phyloP scores from a whole-genome alignment of 176 grass and related monocot species.

The Aegilops bicornis region DNA sequence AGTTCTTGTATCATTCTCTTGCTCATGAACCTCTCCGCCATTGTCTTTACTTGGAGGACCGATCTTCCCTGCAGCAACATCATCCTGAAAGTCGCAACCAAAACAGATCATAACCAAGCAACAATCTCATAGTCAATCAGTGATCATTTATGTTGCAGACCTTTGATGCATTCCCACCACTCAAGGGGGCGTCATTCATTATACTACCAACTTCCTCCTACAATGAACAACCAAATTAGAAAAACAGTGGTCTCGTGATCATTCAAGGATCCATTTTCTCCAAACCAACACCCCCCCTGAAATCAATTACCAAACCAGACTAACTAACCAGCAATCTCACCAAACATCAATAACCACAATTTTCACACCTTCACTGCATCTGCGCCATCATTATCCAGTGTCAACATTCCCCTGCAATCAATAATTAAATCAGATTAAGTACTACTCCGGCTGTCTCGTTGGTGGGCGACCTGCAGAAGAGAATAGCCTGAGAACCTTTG shows the following conservation, averaged over 20 bases:
- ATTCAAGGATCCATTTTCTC: not conserved
- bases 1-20: not conserved
- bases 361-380: conserved; percentile 5
- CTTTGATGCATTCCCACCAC: no score
- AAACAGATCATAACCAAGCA: no score
- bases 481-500: not conserved
- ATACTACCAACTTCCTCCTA: no score
- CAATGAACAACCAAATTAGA: not conserved
- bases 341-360: not conserved
- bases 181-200: no score
- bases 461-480: not conserved
- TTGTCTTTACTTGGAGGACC: not conserved
- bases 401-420: conserved; percentile 16
- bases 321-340: not conserved
- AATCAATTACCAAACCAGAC: conserved; percentile 7
- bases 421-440: not conserved
- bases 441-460: not conserved
- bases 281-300: not conserved
- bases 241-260: not conserved
- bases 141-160: no score
- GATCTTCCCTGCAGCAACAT: not conserved
- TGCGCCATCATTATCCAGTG: not conserved
- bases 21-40: not conserved
- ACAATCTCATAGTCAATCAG: no score
- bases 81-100: not conserved